Evolutionary conservation across 495 filamentous ascomycete species (phyloP).

Genomic region (Penicillium maclennaniae): DNA sequence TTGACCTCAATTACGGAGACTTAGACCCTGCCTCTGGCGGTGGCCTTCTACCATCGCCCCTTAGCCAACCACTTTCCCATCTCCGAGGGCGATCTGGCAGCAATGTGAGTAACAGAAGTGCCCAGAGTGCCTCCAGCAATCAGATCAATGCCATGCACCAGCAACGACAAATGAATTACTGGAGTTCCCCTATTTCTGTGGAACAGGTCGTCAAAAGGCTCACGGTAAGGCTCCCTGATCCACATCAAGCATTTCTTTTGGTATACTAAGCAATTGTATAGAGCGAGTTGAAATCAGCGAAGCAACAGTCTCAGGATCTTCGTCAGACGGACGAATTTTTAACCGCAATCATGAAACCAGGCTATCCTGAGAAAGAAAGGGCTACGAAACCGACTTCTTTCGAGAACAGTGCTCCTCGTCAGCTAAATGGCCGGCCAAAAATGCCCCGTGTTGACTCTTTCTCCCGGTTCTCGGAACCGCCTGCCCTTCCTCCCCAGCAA

Average conservation of each 20-base stretch:
- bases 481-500: constrained; percentile 86
- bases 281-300: constrained; percentile 84
- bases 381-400: constrained; percentile 32
- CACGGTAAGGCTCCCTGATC: constrained; percentile 58
- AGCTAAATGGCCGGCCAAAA: constrained; percentile 45
- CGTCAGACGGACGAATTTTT: constrained; percentile 77
- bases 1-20: constrained; percentile 88
- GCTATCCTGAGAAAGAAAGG: constrained; percentile 61
- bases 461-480: constrained; percentile 78
- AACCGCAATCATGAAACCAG: constrained; percentile 66
- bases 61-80: constrained; percentile 52
- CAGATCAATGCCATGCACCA: constrained; percentile 59
- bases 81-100: constrained; percentile 70
- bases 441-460: constrained; percentile 55
- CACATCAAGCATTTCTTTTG: not conserved
- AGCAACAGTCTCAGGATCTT: constrained; percentile 81
- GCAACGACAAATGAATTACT: constrained; percentile 69
- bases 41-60: constrained; percentile 60
- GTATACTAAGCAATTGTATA: constrained; percentile 29
- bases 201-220: constrained; percentile 94
- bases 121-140: constrained; percentile 52
- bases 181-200: constrained; percentile 83
- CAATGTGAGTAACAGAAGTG: constrained; percentile 57
- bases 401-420: constrained; percentile 35
- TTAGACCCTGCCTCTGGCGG: constrained; percentile 68